Evolutionary conservation across 2,329 filamentous ascomycete genomes (phyloP), one percentile per base, ranked within the genome.

Genomic region (Neonectria sp.): DNA sequence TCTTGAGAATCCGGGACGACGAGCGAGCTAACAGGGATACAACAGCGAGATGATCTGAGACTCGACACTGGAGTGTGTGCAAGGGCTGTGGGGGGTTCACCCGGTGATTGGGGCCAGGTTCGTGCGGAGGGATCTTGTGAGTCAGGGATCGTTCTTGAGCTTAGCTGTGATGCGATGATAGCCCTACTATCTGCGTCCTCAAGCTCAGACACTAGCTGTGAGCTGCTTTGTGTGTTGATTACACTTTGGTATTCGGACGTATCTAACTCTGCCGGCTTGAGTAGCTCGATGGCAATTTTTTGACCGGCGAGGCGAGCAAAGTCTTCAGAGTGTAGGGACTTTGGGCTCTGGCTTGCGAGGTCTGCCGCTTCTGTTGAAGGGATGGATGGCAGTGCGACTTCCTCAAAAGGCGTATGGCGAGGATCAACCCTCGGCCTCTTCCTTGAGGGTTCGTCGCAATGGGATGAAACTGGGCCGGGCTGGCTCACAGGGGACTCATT

Each of bases 91-190:
- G 45, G 59, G 11, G 61, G 52, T 60, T 53, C 65, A 17, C 43
- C 12, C 31, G 63, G 35, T 51, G 62, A 45, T 52, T 72, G 70
- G 5, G 73, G 68, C 63, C 69, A 73, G 13, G 70, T 68, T 58
- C 72, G 73, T 12, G 70, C 73, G n/a, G 77, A 77, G 11, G 67
- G 69, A 37, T 82, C 83, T 65, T 85, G 82, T 1, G 84, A 86
- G 65, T 86, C 84, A 0, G 82, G 82, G 27, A 86, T 82, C 4
- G 81, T 84, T 29, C 71, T 70, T 60, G 79, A 77, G 63, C 79
- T 83, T 43, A 78, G 64, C 29, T 77, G 71, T 5, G 77, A 74
- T 21, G 76, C 68, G 62, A 83, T 58, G 12, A 72, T 63, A 49
- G 79, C 63, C 48, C 76, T 75, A 25, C 75, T 73, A 67, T 81